These are phyloP conservation scores for Fragilaria crotonensis DNA, from an alignment of 108 stramenopile genomes.

Conservation along the genomic window DNA sequence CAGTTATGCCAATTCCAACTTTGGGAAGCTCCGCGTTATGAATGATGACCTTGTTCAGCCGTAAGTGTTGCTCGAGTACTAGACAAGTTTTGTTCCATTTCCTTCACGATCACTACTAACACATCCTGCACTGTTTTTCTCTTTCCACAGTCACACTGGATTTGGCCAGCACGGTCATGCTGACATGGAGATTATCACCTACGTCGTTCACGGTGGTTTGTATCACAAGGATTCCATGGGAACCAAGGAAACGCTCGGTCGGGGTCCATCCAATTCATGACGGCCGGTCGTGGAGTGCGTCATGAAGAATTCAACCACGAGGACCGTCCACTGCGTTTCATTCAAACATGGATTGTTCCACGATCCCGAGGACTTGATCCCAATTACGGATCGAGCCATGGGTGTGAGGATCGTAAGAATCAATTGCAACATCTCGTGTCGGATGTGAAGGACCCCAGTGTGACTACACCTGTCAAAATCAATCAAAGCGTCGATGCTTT, in stretches of 20 bases:
- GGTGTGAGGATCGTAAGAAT: constrained; percentile 19
- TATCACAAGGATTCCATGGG: constrained; percentile 77
- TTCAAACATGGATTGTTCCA: constrained; percentile 80
- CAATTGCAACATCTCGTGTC: constrained; percentile 58
- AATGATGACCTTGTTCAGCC: constrained; percentile 85
- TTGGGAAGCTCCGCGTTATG: constrained; percentile 75
- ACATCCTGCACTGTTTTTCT: no score
- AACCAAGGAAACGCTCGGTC: constrained; percentile 55
- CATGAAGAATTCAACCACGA: constrained; percentile 67
- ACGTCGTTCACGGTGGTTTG: constrained; percentile 62
- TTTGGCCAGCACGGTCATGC: constrained; percentile 73
- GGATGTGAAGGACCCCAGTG: constrained; percentile 13
- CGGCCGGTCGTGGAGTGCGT: constrained; percentile 63
- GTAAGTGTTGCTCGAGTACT: not conserved
- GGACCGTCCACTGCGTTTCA: constrained; percentile 62
- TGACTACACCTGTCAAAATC: constrained; percentile 50
- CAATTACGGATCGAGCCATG: constrained; percentile 48
- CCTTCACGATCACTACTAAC: no score
- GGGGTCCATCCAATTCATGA: constrained; percentile 81
- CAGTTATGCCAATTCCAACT: constrained; percentile 43
- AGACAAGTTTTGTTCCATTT: no score
- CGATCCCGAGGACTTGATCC: constrained; percentile 38
- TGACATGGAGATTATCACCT: constrained; percentile 78
- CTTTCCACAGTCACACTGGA: constrained; percentile 28
- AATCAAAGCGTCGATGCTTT: constrained; percentile 58